Evolutionary conservation across 768 basidiomycete genomes (phyloP).

Genomic region (button mushroom (Agaricus bisporus)): DNA sequence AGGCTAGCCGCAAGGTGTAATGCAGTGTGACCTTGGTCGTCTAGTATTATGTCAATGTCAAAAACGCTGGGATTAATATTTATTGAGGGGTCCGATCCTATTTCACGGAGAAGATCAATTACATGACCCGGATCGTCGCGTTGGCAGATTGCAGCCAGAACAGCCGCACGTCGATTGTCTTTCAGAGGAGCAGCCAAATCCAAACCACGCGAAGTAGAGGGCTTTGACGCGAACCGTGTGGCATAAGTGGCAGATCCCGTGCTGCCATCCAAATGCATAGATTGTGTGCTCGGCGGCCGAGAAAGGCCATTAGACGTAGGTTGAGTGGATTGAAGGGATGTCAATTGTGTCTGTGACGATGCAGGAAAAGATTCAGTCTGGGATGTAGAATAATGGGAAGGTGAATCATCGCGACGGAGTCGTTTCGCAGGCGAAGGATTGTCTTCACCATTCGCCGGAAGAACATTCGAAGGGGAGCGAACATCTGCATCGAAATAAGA

Average conservation of each 20-base stretch:
- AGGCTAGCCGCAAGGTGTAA: constrained; percentile 91
- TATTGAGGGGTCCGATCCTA: constrained; percentile 40
- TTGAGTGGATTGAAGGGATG: constrained; percentile 21
- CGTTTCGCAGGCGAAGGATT: constrained; percentile 72
- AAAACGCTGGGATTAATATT: constrained; percentile 21
- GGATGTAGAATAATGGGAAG: constrained; percentile 24
- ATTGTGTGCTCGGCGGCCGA: constrained; percentile 38
- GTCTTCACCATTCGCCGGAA: constrained; percentile 49
- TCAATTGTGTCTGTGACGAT: constrained; percentile 24
- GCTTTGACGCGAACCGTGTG: constrained; percentile 65
- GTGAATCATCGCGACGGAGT: constrained; percentile 48
- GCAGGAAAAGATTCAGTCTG: constrained; percentile 29
- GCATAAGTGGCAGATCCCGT: constrained; percentile 39
- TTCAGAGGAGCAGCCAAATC: constrained; percentile 50
- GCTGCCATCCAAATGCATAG: constrained; percentile 27
- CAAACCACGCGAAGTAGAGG: constrained; percentile 42
- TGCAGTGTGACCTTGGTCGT: constrained; percentile 92
- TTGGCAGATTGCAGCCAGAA: constrained; percentile 62
- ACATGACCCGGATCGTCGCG: constrained; percentile 62
- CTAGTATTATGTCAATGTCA: constrained; percentile 82
- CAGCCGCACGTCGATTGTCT: constrained; percentile 51
- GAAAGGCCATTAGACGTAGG: constrained; percentile 38
- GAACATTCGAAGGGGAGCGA: constrained; percentile 44
- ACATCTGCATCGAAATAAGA: constrained; percentile 37
- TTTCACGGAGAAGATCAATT: constrained; percentile 60